Base-by-base conservation (phyloP, 2,329 filamentous ascomycete species). In the Fusarium bulbicola region DNA sequence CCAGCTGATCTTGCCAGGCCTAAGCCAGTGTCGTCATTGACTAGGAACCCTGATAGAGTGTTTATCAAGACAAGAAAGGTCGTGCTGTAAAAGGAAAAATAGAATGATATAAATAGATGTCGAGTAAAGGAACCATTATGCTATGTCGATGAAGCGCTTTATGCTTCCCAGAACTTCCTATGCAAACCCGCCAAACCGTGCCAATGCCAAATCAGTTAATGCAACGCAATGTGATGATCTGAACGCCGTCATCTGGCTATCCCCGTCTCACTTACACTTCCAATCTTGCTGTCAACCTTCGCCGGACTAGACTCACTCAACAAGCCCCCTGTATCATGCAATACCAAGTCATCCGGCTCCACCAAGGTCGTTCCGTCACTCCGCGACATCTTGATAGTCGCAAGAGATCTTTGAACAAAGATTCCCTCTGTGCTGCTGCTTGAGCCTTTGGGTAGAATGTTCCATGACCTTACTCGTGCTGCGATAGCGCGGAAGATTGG, bases 171-270 rank as follows among this genome's bases (percentile, higher is more conserved):
- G 6, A 6, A 6, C 3, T 43, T 16, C 3, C 18, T 6, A 39
- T 39, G 13, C 1, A n/a, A 6, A 11, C n/a, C 16, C 2, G 1
- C 7, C 4, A 34, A n/a, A 12, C 7, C 1, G 5, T 21, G 1
- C 0, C 3, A 21, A 16, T 26, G 16, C 16, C 4, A 4, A 32
- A 5, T 18, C 5, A 24, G 4, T 0, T 14, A 4, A 11, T 13
- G 3, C 0, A 14, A 15, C 13, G 2, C 11, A 4, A 5, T 9
- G 14, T 7, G 5, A 21, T 21, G 4, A 24, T 32, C 18, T 3
- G 2, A 59, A 14, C 4, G 13, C 37, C 13, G 12, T 13, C 8
- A 47, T 6, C 18, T n/a, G 9, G 3, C 12, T 7, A 3, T 42
- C 11, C 15, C n/a, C 5, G 28, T 26, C 13, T 26, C 36, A 5